Evolutionary conservation across 2,329 filamentous ascomycete species (phyloP).

Genomic region (Calycina marina): DNA sequence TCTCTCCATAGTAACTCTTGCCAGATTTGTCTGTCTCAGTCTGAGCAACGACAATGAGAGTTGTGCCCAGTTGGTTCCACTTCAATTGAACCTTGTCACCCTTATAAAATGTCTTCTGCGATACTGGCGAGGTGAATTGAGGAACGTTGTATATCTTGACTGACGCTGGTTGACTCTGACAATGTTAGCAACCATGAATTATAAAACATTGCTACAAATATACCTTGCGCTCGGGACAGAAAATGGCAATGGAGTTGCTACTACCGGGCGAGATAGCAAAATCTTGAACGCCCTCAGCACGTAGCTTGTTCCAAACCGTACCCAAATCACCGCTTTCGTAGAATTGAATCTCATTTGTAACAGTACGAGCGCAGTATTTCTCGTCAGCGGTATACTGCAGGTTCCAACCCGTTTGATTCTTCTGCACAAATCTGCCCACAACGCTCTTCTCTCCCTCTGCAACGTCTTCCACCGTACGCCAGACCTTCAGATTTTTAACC

Average conservation of each 20-base stretch:
- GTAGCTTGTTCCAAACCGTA: slow-evolving; percentile 89
- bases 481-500: slow-evolving; percentile 93
- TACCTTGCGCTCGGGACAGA: slow-evolving; percentile 91
- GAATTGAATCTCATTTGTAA: slow-evolving; percentile 97
- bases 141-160: slow-evolving; percentile 94
- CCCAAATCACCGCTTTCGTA: slow-evolving; percentile 77
- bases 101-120: slow-evolving; percentile 98
- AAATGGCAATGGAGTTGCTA: slow-evolving; percentile 85
- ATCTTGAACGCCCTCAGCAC: slow-evolving; percentile 76
- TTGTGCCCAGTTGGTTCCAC: slow-evolving; percentile 90
- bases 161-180: slow-evolving; percentile 78
- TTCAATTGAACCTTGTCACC: slow-evolving; percentile 97
- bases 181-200: slow-evolving; percentile 16
- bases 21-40: slow-evolving; percentile 97
- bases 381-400: slow-evolving; percentile 93
- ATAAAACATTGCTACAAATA: too few species aligned
- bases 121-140: slow-evolving; percentile 67
- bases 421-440: slow-evolving; percentile 85
- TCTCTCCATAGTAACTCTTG: slow-evolving; percentile 99
- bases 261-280: slow-evolving; percentile 84
- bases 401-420: slow-evolving; percentile 91
- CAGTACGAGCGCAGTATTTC: slow-evolving; percentile 77
- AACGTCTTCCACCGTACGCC: slow-evolving; percentile 64
- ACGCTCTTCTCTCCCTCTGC: slow-evolving; percentile 55
- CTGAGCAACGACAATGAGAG: slow-evolving; percentile 85